Base-by-base conservation (phyloP, 2,329 filamentous ascomycete genomes). In the Boeremia lycopersici region DNA sequence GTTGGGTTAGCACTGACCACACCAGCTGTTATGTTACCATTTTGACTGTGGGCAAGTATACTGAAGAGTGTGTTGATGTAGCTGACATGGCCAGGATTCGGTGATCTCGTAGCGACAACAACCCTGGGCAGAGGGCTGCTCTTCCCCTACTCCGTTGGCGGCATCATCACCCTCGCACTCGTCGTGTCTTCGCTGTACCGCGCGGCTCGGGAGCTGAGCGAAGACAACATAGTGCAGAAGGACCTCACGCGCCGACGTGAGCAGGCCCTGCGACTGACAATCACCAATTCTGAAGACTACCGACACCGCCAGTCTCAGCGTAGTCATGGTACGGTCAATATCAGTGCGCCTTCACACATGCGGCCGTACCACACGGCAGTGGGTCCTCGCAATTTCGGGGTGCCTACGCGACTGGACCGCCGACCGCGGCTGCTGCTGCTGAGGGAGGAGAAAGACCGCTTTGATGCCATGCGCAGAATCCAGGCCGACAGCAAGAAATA, bases 91-190 rank as follows among this genome's bases (percentile, higher is more conserved):
- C 3, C 10, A 52, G 48, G 74, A 0, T 77, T 76, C 38, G 73
- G 75, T 19, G 86, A 89, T 64, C 77, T 87, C n/a, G 78, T 79
- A n/a, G 76, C 84, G 0, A 75, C 74, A 0, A 84, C 79, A 6
- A 67, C 82, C 13, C 74, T 89, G 0, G 86, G 86, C 0, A 82
- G 88, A 35, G 89, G 86, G 0, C 79, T 97, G 2, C 79, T 96
- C 28, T 88, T 96, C 47, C 93, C 93, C 0, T 97, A 90, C 63
- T 88, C 92, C 0, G 84, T 96, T 0, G 81, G 92, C 6, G 93
- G 93, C 2, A 88, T 95, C 52, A 89, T 96, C 56, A 93, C 89
- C 63, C 81, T 96, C 1, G 91, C 90, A 84, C 80, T 96, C 23
- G 88, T 96, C 50, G 88, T 96, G 23, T 87, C 86, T 17, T 91